Conservation (phyloP, 305 asterid genomes). For the Galium porrigens region DNA sequence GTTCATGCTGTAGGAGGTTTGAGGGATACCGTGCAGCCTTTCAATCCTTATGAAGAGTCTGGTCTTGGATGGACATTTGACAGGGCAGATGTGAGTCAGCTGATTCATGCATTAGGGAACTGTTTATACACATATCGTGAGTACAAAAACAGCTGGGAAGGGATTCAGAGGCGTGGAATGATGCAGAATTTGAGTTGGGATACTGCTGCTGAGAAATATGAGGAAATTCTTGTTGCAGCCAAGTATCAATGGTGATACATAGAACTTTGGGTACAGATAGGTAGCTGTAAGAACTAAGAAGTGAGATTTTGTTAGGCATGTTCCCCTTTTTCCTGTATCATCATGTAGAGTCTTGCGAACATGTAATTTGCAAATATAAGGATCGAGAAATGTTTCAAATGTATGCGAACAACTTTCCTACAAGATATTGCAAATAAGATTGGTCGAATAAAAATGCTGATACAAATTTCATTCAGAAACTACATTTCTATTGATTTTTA, state of each 20-base stretch:
- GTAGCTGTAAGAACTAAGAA: not conserved
- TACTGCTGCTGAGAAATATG: slow-evolving; percentile 66
- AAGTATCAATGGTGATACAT: slow-evolving; percentile 69
- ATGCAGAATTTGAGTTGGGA: slow-evolving; percentile 77
- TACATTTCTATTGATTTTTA: not conserved
- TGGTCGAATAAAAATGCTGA: not conserved
- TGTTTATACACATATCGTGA: slow-evolving; percentile 60
- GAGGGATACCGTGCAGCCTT: slow-evolving; percentile 72
- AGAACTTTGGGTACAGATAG: not conserved
- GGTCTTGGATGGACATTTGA: slow-evolving; percentile 86
- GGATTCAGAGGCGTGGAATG: slow-evolving; percentile 79
- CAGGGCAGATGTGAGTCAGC: slow-evolving; percentile 39
- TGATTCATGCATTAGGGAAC: slow-evolving; percentile 59
- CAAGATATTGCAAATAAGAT: not conserved
- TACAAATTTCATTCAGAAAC: not conserved
- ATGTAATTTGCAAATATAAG: not conserved
- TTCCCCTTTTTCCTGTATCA: not conserved
- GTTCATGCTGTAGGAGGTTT: slow-evolving; percentile 92
- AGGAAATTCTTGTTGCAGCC: slow-evolving; percentile 79
- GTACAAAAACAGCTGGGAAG: slow-evolving; percentile 73
- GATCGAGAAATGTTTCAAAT: not conserved
- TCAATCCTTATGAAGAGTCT: slow-evolving; percentile 63
- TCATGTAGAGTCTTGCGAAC: not conserved
- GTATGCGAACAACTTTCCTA: not conserved
- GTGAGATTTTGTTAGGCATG: not conserved